Evolutionary conservation across 2,329 filamentous ascomycete genomes (phyloP), one percentile per base, ranked within the genome.

Genomic region (Cladophialophora carrionii): DNA sequence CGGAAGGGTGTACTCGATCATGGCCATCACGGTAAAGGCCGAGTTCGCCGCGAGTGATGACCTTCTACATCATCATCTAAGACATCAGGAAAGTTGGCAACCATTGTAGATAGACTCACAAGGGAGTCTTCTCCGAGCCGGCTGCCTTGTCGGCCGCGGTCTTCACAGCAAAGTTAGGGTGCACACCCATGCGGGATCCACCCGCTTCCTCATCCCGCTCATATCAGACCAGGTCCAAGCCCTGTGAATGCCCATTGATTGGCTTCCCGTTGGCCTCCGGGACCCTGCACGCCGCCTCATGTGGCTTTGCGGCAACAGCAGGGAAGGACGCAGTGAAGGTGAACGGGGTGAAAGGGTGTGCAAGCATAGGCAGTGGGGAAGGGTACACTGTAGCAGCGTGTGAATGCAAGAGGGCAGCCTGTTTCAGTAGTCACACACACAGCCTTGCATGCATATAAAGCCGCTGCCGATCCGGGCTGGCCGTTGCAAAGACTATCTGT

Each of bases 361-460:
- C 32, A 51, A 51, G 55, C 59, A 57, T 48, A 57, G 55, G 62
- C 61, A 62, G 22, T 17, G 17, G 37, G 10, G 31, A 14, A 52
- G 9, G 31, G n/a, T n/a, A n/a, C n/a, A n/a, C n/a, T n/a, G 46
- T 41, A 51, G 43, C 43, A 26, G n/a, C 34, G 57, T 34, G 51
- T 43, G 37, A 43, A 43, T 43, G 37, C 37, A 14, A n/a, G n/a
- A 43, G 37, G 37, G 37, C 37, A 43, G 37, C 37, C 37, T 43
- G 37, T 43, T 43, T 43, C 7, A n/a, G 37, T 43, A 43, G 37
- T 43, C 17, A 31, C 52, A 54, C 52, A n/a, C 34, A 46, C 59
- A 65, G 66, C 66, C 63, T 65, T 68, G 63, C 66, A 68, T 67
- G 58, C 46, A 61, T 63, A 68, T 68, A 68, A 62, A 68, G 54